Evolutionary conservation across 306 rosid species (phyloP).

Genomic region (Dryas octopetala): DNA sequence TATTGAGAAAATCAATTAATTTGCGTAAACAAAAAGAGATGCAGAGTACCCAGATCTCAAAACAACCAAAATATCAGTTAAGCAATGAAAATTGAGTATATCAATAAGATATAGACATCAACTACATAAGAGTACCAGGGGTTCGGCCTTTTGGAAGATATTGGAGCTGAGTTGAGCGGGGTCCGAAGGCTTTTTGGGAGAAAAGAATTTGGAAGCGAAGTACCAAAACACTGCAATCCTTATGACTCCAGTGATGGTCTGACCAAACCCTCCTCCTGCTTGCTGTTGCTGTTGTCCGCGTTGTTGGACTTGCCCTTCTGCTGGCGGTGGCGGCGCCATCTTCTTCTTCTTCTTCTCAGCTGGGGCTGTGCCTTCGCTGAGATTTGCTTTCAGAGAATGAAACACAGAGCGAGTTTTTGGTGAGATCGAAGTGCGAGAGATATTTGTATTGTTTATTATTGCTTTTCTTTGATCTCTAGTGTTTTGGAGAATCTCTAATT

Average conservation of each 20-base stretch:
- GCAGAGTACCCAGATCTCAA: constrained; percentile 2
- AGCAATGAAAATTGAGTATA: not conserved
- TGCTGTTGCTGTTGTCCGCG: constrained; percentile 38
- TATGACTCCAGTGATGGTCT: constrained; percentile 66
- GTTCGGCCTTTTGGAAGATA: constrained; percentile 67
- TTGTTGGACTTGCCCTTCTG: constrained; percentile 38
- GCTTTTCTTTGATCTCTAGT: not conserved
- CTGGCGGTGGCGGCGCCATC: constrained; percentile 74
- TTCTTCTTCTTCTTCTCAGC: constrained; percentile 9
- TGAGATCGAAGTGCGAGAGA: constrained; percentile 6
- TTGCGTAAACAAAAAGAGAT: not conserved
- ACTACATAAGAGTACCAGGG: constrained; percentile 44
- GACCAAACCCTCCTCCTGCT: constrained; percentile 51
- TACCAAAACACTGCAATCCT: constrained; percentile 96
- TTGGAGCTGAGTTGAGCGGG: constrained; percentile 67
- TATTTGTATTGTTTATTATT: constrained; percentile 5
- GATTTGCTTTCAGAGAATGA: not conserved
- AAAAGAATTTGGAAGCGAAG: constrained; percentile 91
- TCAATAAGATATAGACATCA: not conserved
- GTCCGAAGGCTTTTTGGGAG: constrained; percentile 67
- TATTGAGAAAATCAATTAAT: not conserved
- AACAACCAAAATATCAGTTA: not conserved
- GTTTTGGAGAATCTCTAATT: too few species aligned
- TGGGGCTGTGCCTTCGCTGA: not conserved
- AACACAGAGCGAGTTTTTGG: not conserved